Conservation (phyloP, 768 basidiomycete genomes). For the Trametes cingulata region DNA sequence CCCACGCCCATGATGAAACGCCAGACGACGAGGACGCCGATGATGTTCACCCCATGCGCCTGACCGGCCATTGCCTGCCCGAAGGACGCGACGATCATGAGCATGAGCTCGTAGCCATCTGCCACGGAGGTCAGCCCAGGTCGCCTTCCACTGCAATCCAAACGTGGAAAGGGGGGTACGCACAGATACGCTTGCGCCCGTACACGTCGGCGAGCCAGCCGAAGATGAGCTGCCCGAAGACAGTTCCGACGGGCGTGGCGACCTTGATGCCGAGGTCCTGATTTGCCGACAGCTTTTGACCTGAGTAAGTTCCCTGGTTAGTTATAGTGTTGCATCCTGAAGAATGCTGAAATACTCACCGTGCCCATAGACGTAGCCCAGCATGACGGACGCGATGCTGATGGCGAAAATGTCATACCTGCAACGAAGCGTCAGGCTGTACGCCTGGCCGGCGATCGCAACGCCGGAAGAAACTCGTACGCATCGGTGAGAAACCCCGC, state of each 20-base stretch:
- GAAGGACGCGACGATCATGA: constrained; percentile 80
- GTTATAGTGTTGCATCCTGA: constrained; percentile 22
- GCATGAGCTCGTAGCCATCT: constrained; percentile 75
- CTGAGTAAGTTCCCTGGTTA: constrained; percentile 32
- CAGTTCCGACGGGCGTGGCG: constrained; percentile 41
- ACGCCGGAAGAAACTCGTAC: constrained; percentile 19
- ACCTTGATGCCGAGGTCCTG: constrained; percentile 49
- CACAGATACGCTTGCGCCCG: constrained; percentile 42
- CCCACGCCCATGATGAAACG: constrained; percentile 53
- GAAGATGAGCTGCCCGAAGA: constrained; percentile 44
- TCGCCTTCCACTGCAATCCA: neutral
- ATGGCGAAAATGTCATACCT: constrained; percentile 52
- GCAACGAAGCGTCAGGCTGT: neutral
- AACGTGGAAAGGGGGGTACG: constrained; percentile 18
- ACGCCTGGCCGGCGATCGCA: too few relatives aligned
- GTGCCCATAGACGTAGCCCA: constrained; percentile 75
- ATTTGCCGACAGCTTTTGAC: constrained; percentile 37
- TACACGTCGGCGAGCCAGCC: constrained; percentile 47
- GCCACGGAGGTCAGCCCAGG: neutral
- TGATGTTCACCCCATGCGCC: constrained; percentile 65
- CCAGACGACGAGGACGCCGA: constrained; percentile 82
- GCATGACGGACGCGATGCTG: constrained; percentile 79
- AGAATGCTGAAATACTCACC: constrained; percentile 17
- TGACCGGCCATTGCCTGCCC: constrained; percentile 75
- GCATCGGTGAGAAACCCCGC: constrained; percentile 36